Percentiles rank a stretch among this genome's conserved stretches.
Conservation (phyloP, 179 eudicot genomes). For the Heliamphora pulchella region DNA sequence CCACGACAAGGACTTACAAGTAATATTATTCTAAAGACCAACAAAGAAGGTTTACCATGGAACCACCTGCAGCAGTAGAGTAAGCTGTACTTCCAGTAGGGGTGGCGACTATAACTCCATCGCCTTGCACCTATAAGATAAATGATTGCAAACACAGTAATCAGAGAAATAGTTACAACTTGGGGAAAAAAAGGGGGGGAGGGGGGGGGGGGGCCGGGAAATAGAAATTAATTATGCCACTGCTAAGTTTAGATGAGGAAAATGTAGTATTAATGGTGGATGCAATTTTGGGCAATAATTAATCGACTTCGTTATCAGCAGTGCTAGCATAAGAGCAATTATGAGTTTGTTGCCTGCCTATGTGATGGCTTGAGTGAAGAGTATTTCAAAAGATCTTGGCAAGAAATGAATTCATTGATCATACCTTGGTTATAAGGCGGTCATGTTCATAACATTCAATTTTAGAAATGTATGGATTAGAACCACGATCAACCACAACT, state of each 20-base stretch:
- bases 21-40: neutral
- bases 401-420: neutral
- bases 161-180: neutral
- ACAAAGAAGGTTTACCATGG: constrained; percentile 54
- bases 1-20: neutral
- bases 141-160: neutral
- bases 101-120: constrained; percentile 95
- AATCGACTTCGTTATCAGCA: neutral
- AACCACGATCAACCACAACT: constrained; percentile 97
- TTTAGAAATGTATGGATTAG: constrained; percentile 92
- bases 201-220: too few species aligned
- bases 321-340: neutral
- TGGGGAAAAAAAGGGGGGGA: neutral
- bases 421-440: constrained; percentile 90
- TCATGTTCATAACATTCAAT: constrained; percentile 95
- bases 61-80: constrained; percentile 97
- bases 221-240: too few species aligned
- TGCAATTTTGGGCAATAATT: neutral
- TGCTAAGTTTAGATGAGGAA: neutral
- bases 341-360: neutral
- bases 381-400: neutral
- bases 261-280: neutral
- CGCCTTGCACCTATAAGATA: constrained; percentile 82
- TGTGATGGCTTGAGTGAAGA: neutral
- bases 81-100: constrained; percentile 99